A percentile compares a stretch with the other conserved stretches of the same genome.
Conservation (phyloP, 2,329 filamentous ascomycete species). For the Chrysoporthe austroafricana region DNA sequence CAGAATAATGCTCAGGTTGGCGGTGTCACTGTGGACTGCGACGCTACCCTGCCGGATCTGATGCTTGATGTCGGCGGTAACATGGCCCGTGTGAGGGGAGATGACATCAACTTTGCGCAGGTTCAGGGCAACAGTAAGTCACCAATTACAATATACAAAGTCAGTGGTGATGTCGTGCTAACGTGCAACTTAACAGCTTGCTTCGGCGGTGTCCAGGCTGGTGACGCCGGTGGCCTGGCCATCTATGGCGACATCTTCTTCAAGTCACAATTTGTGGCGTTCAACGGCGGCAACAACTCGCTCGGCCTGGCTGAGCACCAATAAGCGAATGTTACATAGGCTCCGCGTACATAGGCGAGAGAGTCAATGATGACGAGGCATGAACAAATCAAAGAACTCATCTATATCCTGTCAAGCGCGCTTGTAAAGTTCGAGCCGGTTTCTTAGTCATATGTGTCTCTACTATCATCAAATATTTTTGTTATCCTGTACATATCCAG, state of each 20-base stretch:
- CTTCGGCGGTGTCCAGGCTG: slow-evolving; percentile 69
- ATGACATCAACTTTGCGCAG: slow-evolving; percentile 56
- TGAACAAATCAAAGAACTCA: not conserved
- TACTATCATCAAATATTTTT: not conserved
- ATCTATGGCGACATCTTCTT: slow-evolving; percentile 68
- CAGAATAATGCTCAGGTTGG: slow-evolving; percentile 43
- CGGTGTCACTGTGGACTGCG: slow-evolving; percentile 53
- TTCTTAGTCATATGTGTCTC: not conserved
- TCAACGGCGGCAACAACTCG: slow-evolving; percentile 59
- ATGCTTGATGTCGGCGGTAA: slow-evolving; percentile 59
- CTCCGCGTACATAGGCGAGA: not conserved
- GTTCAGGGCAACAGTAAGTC: slow-evolving; percentile 56
- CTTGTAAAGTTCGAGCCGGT: not conserved
- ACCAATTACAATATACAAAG: not conserved
- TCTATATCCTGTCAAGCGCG: not conserved
- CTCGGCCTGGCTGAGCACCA: slow-evolving; percentile 52
- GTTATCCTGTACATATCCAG: slow-evolving; percentile 6
- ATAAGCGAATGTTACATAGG: slow-evolving; percentile 37
- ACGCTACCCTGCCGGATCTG: slow-evolving; percentile 51
- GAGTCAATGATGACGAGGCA: slow-evolving; percentile 4
- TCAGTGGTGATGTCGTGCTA: slow-evolving; percentile 24
- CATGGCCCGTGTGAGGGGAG: slow-evolving; percentile 60
- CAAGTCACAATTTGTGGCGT: slow-evolving; percentile 63
- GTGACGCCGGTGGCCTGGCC: slow-evolving; percentile 55
- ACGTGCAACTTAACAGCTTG: slow-evolving; percentile 48